Evolutionary conservation across 768 basidiomycete species (phyloP).

Genomic region (Tubosaeta brunneosetosa): DNA sequence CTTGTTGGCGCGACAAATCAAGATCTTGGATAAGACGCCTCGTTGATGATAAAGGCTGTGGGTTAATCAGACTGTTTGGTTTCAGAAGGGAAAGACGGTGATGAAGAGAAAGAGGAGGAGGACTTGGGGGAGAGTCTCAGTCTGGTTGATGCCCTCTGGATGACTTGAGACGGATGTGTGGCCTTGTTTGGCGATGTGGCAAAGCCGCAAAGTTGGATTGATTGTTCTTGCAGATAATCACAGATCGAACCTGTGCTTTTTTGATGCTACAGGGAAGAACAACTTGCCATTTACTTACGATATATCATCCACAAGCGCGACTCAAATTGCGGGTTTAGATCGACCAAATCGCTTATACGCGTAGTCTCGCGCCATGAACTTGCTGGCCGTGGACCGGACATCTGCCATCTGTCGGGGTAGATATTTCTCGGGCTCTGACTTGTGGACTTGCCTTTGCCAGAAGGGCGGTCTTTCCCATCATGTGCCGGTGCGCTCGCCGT

Average conservation of each 20-base stretch:
- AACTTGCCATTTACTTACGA: not conserved
- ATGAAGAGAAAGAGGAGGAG: constrained; percentile 6
- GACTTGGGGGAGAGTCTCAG: constrained; percentile 4
- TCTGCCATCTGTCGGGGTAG: no score
- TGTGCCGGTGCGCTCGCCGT: no score
- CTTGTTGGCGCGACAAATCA: constrained; percentile 10
- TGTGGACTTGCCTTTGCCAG: no score
- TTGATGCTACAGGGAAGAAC: not conserved
- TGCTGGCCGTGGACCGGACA: not conserved
- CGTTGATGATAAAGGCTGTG: not conserved
- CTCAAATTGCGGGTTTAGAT: not conserved
- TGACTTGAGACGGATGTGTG: constrained; percentile 30
- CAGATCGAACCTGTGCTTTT: not conserved
- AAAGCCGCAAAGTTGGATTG: not conserved
- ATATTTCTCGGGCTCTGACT: no score
- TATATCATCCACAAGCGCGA: not conserved
- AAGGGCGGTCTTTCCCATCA: no score
- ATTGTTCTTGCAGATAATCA: not conserved
- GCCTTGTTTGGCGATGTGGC: constrained; percentile 30
- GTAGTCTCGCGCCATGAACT: not conserved
- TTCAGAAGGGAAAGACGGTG: constrained; percentile 5
- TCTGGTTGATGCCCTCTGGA: constrained; percentile 29
- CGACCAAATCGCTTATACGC: not conserved
- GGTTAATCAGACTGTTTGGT: not conserved
- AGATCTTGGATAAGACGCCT: constrained; percentile 12